Evolutionary conservation across 2,329 filamentous ascomycete species (phyloP).

Genomic region (Thielaviopsis punctulata): DNA sequence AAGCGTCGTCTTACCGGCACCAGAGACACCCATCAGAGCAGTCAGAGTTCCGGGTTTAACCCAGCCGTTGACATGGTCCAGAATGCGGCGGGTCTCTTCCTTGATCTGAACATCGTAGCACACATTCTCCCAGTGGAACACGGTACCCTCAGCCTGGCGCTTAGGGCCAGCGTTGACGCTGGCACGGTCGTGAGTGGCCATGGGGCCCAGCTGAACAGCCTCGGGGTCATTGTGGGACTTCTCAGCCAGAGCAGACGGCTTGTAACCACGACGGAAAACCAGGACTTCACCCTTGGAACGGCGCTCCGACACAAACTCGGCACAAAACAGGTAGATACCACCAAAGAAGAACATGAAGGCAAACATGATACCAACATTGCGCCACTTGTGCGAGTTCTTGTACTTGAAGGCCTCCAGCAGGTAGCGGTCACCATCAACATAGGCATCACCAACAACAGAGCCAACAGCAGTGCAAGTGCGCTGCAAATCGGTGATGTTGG

Average conservation of each 20-base stretch:
- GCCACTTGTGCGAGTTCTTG: conserved; percentile 42
- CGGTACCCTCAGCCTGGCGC: conserved; percentile 34
- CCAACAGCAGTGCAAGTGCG: conserved; percentile 43
- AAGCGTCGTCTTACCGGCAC: conserved; percentile 28
- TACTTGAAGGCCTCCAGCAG: conserved; percentile 39
- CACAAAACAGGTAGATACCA: conserved; percentile 41
- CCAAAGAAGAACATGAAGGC: conserved; percentile 48
- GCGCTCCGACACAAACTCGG: conserved; percentile 46
- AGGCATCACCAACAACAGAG: conserved; percentile 31
- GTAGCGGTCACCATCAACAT: conserved; percentile 42
- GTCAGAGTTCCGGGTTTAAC: conserved; percentile 80
- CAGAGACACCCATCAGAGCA: conserved; percentile 51
- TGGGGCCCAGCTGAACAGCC: conserved; percentile 32
- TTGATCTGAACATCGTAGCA: conserved; percentile 69
- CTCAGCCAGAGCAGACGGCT: conserved; percentile 39
- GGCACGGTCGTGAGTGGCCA: conserved; percentile 27
- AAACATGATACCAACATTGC: conserved; percentile 53
- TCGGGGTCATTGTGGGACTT: conserved; percentile 46
- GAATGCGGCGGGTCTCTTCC: conserved; percentile 47
- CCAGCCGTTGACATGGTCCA: conserved; percentile 73
- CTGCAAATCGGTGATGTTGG: conserved; percentile 20
- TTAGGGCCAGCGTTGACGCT: conserved; percentile 14
- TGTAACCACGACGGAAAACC: conserved; percentile 54
- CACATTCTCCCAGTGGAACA: conserved; percentile 76
- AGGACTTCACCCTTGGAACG: conserved; percentile 64